phyloP scores from a whole-genome alignment of 176 grass and related monocot species.

The Aegilops umbellulata region DNA sequence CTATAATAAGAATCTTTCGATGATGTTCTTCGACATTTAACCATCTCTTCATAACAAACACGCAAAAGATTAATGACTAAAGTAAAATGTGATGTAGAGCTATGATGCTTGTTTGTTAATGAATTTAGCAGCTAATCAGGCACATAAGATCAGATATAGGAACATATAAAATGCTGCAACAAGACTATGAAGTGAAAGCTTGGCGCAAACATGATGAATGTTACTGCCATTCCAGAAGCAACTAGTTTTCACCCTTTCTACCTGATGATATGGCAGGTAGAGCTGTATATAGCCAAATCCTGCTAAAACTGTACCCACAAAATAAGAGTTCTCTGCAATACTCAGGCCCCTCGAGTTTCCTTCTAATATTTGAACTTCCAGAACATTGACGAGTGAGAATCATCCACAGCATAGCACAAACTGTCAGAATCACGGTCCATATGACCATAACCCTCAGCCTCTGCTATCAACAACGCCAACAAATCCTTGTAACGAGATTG shows the following conservation, averaged over 20 bases:
- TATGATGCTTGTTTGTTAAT: background rate
- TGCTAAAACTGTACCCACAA: background rate
- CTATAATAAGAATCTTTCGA: background rate
- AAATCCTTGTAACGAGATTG: slow-evolving; percentile 70
- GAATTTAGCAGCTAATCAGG: background rate
- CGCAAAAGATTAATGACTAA: background rate
- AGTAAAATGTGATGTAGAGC: background rate
- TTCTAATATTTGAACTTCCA: slow-evolving; percentile 79
- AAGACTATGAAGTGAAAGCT: background rate
- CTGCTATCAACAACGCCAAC: slow-evolving; percentile 47
- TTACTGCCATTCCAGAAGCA: background rate
- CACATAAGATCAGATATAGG: background rate
- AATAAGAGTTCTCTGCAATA: background rate
- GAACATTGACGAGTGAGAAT: slow-evolving; percentile 80
- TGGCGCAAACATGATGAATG: background rate
- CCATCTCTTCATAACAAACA: background rate
- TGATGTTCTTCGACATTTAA: background rate
- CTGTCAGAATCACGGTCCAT: slow-evolving; percentile 24
- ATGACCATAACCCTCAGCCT: slow-evolving; percentile 30
- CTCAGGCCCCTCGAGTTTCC: background rate
- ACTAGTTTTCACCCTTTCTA: background rate
- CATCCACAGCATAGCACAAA: slow-evolving; percentile 70
- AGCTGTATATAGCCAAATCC: too few species aligned
- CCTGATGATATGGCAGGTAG: background rate
- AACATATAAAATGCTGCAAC: background rate